Conservation (phyloP, 371 early-diverging fungal genomes). For the Smittium mucronatum region DNA sequence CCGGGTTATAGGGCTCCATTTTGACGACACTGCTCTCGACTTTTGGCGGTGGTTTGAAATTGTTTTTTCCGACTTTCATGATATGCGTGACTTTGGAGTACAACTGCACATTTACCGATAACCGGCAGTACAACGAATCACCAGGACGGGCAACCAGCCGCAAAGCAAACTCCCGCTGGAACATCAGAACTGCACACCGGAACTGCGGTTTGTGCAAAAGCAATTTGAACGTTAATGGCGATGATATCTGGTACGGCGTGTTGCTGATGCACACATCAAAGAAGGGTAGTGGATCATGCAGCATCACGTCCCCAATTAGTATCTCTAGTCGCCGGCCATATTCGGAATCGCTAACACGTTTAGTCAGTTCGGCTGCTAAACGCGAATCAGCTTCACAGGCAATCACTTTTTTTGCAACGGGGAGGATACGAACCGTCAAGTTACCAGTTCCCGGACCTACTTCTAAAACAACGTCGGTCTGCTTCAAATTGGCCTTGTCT, state of each 20-base stretch:
- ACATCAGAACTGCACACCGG: conserved; percentile 94
- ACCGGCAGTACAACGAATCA: conserved; percentile 84
- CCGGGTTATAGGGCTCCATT: conserved; percentile 88
- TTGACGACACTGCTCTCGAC: conserved; percentile 96
- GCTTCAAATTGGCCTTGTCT: conserved; percentile 87
- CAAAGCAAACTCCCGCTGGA: conserved; percentile 98
- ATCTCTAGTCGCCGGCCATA: conserved; percentile 73
- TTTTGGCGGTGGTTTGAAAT: conserved; percentile 98
- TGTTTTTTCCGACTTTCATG: conserved; percentile 94
- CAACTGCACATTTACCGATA: conserved; percentile 96
- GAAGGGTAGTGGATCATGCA: conserved; percentile 85
- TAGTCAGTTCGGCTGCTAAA: conserved; percentile 93
- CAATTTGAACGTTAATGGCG: conserved; percentile 94
- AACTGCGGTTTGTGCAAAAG: conserved; percentile 84
- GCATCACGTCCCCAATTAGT: conserved; percentile 95
- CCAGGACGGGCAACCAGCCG: conserved; percentile 89
- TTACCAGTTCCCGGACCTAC: conserved; percentile 99
- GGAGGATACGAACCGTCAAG: conserved; percentile 92
- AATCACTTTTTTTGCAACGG: conserved; percentile 81
- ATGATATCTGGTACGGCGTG: conserved; percentile 99
- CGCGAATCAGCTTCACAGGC: conserved; percentile 98
- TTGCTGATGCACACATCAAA: conserved; percentile 99
- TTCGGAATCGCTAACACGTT: conserved; percentile 90
- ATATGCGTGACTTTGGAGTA: conserved; percentile 93
- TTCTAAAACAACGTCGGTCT: conserved; percentile 95